phyloP scores from a whole-genome alignment of 345 rosid genomes.

The Citrus hindsii region DNA sequence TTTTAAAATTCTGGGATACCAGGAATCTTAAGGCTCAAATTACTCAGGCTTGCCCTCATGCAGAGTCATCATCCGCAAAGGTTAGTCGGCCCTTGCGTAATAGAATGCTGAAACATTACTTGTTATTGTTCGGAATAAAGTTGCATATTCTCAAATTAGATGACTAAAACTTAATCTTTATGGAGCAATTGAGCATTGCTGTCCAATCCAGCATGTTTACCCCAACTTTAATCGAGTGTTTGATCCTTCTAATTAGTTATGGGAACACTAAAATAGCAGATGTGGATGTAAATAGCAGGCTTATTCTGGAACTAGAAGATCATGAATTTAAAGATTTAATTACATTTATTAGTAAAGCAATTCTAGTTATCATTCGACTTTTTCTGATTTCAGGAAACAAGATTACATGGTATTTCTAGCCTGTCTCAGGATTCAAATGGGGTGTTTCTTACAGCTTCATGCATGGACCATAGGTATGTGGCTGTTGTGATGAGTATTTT shows the following conservation, averaged over 20 bases:
- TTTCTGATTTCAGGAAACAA: conserved; percentile 51
- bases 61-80: conserved; percentile 47
- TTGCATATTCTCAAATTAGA: neutral
- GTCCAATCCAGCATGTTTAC: neutral
- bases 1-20: conserved; percentile 84
- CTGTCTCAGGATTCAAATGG: conserved; percentile 88
- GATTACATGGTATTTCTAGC: conserved; percentile 78
- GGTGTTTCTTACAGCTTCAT: conserved; percentile 73
- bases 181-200: neutral
- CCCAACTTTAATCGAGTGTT: neutral
- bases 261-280: neutral
- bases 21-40: conserved; percentile 67
- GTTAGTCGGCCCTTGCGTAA: conserved; percentile 28
- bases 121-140: neutral
- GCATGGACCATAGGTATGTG: conserved; percentile 83
- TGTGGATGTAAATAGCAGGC: neutral
- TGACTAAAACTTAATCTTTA: neutral
- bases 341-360: neutral
- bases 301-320: neutral
- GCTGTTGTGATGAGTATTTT: neutral
- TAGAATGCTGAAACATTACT: neutral
- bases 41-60: conserved; percentile 58
- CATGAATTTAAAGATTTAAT: neutral
- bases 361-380: neutral
- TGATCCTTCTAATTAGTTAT: neutral